Evolutionary conservation across 805 yeast species (phyloP).

Genomic region (Yarrowia bubula): DNA sequence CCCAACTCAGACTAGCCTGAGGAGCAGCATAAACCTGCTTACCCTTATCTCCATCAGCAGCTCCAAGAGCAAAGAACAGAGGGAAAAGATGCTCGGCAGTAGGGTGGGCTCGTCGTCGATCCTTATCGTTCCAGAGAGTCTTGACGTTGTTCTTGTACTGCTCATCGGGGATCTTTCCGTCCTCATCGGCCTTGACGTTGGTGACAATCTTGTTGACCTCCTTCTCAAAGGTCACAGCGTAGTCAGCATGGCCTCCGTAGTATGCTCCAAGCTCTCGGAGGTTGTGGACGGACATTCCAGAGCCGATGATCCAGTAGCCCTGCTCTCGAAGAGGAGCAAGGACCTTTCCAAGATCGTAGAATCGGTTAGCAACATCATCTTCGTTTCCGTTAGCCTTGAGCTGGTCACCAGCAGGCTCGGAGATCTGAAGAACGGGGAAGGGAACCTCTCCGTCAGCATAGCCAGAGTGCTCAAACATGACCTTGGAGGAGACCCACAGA

Average conservation of each 20-base stretch:
- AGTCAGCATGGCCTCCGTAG: constrained; percentile 37
- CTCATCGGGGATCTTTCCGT: constrained; percentile 33
- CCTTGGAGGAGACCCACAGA: constrained; percentile 75
- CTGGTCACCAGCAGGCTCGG: constrained; percentile 35
- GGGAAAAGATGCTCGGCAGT: constrained; percentile 75
- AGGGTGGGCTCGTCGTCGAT: constrained; percentile 60
- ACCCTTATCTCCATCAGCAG: constrained; percentile 35
- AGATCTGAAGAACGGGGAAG: constrained; percentile 46
- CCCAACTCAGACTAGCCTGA: constrained; percentile 7
- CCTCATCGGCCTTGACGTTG: constrained; percentile 36
- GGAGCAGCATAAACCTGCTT: constrained; percentile 18
- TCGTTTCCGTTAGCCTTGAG: constrained; percentile 34
- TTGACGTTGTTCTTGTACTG: constrained; percentile 43
- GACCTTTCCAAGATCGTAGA: constrained; percentile 53
- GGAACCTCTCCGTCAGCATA: constrained; percentile 37
- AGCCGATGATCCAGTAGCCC: constrained; percentile 55
- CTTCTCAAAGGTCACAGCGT: constrained; percentile 57
- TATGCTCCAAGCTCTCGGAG: constrained; percentile 50
- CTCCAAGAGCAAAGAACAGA: constrained; percentile 58
- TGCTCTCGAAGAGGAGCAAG: constrained; percentile 52
- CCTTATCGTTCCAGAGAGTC: constrained; percentile 38
- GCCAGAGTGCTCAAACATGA: constrained; percentile 52
- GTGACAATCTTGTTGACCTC: constrained; percentile 41
- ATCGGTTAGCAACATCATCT: constrained; percentile 42
- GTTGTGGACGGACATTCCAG: constrained; percentile 82